Conservation (phyloP, 169 alveolate genomes). For the Plasmodium falciparum region DNA sequence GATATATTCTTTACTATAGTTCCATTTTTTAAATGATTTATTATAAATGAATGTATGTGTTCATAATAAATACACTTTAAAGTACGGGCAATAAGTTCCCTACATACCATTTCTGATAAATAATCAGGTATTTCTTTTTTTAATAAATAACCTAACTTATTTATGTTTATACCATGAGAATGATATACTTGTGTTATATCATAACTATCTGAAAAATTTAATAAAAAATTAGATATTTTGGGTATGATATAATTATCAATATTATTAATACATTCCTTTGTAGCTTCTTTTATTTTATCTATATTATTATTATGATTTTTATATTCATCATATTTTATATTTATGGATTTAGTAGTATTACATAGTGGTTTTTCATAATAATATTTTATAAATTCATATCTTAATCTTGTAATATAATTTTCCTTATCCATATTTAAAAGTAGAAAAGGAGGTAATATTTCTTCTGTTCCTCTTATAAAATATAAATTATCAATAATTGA, state of each 20-base stretch:
- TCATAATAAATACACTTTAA: conserved; percentile 78
- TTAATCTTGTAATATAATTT: conserved; percentile 30
- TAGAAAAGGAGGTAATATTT: conserved; percentile 81
- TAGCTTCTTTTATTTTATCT: conserved; percentile 68
- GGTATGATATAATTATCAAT: conserved; percentile 77
- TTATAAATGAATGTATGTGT: conserved; percentile 75
- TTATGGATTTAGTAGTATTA: conserved; percentile 69
- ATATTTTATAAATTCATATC: conserved; percentile 68
- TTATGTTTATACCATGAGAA: conserved; percentile 84
- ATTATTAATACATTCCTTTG: conserved; percentile 66
- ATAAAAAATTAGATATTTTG: conserved; percentile 68
- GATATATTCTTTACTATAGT: no score
- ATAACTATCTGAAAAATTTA: conserved; percentile 81
- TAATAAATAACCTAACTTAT: conserved; percentile 48
- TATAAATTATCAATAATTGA: conserved; percentile 75
- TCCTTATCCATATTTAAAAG: conserved; percentile 18
- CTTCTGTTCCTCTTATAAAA: conserved; percentile 82
- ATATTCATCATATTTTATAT: conserved; percentile 70
- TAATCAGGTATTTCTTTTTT: conserved; percentile 18
- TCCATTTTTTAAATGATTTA: conserved; percentile 43
- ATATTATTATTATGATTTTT: conserved; percentile 41
- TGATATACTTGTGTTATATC: conserved; percentile 80
- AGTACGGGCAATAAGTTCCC: conserved; percentile 43
- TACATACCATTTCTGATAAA: conserved; percentile 34
- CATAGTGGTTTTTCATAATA: conserved; percentile 76